Evolutionary conservation across 148 eudicot species (phyloP).

Genomic region (Vaccinium macrocarpon): DNA sequence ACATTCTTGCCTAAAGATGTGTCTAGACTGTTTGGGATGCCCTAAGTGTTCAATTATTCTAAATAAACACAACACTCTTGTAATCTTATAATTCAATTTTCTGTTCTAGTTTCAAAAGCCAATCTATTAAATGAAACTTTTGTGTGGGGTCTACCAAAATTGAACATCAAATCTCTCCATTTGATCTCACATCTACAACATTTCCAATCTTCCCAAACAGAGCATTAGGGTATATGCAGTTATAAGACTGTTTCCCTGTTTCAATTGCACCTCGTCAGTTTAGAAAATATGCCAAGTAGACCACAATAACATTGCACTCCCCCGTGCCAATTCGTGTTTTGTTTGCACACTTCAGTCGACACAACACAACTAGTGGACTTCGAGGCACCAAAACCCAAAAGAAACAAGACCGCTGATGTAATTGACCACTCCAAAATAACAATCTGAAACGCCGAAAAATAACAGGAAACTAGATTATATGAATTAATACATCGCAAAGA

Average conservation of each 20-base stretch:
- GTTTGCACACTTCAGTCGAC: neutral
- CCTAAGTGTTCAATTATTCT: neutral
- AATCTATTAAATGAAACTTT: neutral
- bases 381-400: neutral
- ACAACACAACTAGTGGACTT: neutral
- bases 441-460: neutral
- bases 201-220: neutral
- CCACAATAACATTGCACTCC: neutral
- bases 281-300: neutral
- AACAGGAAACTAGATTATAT: neutral
- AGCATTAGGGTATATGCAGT: no score
- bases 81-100: neutral
- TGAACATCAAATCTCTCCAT: neutral
- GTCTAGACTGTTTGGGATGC: no score
- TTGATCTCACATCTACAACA: no score
- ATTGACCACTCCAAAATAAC: neutral
- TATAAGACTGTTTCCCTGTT: neutral
- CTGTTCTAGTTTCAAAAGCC: neutral
- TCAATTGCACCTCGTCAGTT: neutral
- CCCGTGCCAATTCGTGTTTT: neutral
- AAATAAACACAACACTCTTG: neutral
- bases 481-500: neutral
- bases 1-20: no score
- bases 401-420: neutral
- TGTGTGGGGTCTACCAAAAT: neutral